phyloP scores from a whole-genome alignment of 2,329 filamentous ascomycete species.

The Pyrenophora graminea region DNA sequence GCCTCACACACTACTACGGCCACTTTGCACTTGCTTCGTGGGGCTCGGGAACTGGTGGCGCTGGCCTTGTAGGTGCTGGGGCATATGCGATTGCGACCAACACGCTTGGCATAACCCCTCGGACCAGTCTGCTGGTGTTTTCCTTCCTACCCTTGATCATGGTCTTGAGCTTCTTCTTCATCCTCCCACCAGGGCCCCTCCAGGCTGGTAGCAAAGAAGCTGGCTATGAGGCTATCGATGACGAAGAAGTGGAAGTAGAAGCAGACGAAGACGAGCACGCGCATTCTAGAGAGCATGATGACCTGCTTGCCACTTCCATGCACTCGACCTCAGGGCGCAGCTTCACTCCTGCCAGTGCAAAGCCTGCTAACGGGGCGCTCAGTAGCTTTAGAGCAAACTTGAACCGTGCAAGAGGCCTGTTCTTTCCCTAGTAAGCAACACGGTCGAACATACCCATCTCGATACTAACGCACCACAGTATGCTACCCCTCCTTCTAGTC shows the following conservation, averaged over 20 bases:
- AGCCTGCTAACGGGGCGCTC: conserved; percentile 20
- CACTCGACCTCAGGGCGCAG: conserved; percentile 39
- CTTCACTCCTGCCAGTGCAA: conserved; percentile 23
- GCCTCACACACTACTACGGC: conserved; percentile 91
- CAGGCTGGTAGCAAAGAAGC: conserved; percentile 49
- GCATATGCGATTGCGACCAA: conserved; percentile 87
- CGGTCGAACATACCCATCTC: neutral
- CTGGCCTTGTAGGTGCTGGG: conserved; percentile 83
- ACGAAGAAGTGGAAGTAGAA: conserved; percentile 36
- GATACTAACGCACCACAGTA: conserved; percentile 52
- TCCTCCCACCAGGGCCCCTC: conserved; percentile 73
- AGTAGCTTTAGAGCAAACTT: conserved; percentile 58
- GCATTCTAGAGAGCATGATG: conserved; percentile 44
- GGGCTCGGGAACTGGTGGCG: conserved; percentile 90
- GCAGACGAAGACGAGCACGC: conserved; percentile 15
- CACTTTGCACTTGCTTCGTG: conserved; percentile 84
- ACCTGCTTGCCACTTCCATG: conserved; percentile 42
- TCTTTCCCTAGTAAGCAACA: conserved; percentile 67
- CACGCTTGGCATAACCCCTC: conserved; percentile 74
- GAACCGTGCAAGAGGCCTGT: conserved; percentile 68
- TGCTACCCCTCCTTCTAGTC: conserved; percentile 88
- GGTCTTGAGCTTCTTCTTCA: conserved; percentile 80
- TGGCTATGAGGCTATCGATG: conserved; percentile 60
- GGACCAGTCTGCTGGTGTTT: conserved; percentile 73
- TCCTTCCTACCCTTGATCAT: conserved; percentile 81